Base-by-base conservation (phyloP, 495 filamentous ascomycete species). In the Aspergillus sclerotioniger region DNA sequence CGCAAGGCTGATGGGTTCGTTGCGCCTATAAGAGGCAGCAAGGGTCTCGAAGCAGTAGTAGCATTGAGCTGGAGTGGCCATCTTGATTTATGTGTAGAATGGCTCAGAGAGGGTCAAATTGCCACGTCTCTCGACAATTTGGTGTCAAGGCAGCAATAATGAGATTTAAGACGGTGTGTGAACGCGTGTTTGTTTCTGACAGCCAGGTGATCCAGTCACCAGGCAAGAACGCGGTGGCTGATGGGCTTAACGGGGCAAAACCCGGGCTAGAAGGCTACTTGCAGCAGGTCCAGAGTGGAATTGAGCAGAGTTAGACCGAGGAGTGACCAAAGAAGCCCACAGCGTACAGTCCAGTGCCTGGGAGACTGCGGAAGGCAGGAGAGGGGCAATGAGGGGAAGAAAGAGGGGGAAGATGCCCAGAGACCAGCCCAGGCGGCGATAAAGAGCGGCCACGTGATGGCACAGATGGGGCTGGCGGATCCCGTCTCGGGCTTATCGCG, bases 41-140 rank as follows among this genome's bases (percentile, higher is more conserved):
- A 98, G 88, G 17, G 77, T 76, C 72, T 98, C 92, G 80, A 98
- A 97, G 76, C 91, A 96, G 74, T 85, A 95, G 57, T 90, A 86
- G 68, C 92, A 97, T 64, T 97, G 92, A 43, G 85, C 85, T 49
- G 81, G 68, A 41, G 86, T 87, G 25, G 94, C 92, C 93, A 97
- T 98, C 17, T 49, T 32, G n/a, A 25, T 16, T 25, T 43, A 41
- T 50, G 12, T 3, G 44, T 25, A 17, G 16, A 16, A 44, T 13
- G 39, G 16, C 46, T 49, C 25, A 3, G 43, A 31, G 8, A 17
- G 25, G 25, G 25, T 21, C 33, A 17, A 2, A 17, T 20, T 16
- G 13, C 17, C 2, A 35, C 2, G 5, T 33, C 46, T 41, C 13
- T 41, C 37, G 37, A 13, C 37, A 15, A 41, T 41, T 13, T 41